phyloP scores from a whole-genome alignment of 352 stramenopile genomes.

The Phytopythium litorale region DNA sequence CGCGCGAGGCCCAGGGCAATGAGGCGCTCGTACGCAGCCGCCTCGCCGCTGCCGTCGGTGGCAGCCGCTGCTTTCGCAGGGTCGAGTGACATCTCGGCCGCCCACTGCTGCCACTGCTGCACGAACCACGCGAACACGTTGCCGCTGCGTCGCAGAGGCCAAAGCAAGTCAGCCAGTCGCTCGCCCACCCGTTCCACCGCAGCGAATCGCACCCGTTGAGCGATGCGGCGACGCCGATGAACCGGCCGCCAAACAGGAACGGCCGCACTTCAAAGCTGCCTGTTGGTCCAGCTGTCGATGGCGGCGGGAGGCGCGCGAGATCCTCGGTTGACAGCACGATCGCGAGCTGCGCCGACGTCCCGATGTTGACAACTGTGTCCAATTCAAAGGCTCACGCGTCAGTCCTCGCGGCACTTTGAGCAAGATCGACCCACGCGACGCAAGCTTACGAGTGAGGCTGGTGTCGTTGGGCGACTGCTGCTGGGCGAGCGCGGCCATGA shows the following conservation, averaged over 20 bases:
- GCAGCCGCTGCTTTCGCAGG: slow-evolving; percentile 6
- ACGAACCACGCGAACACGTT: slow-evolving; percentile 73
- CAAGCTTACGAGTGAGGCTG: slow-evolving; percentile 40
- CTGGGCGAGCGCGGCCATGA: slow-evolving; percentile 46
- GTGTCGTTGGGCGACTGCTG: slow-evolving; percentile 19
- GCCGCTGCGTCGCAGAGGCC: slow-evolving; percentile 24
- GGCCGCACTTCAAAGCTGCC: slow-evolving; percentile 73
- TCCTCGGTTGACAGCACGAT: slow-evolving; percentile 49
- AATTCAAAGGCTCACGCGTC: background rate
- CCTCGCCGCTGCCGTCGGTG: slow-evolving; percentile 7
- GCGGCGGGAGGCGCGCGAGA: slow-evolving; percentile 15
- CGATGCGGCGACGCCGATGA: slow-evolving; percentile 66
- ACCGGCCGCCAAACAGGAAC: slow-evolving; percentile 50
- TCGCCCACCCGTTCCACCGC: background rate
- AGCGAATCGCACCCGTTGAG: slow-evolving; percentile 52
- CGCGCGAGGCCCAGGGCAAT: slow-evolving; percentile 48
- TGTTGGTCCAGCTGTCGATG: slow-evolving; percentile 2
- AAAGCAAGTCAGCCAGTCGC: background rate
- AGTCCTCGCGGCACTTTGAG: background rate
- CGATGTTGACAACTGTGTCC: slow-evolving; percentile 70
- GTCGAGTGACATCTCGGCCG: slow-evolving; percentile 33
- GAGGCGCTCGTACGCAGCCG: slow-evolving; percentile 41
- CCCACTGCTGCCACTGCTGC: slow-evolving; percentile 52
- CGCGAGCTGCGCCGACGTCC: slow-evolving; percentile 75
- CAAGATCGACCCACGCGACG: no score